Evolutionary conservation across 768 basidiomycete species (phyloP).

Genomic region (Kockovaella imperatae): DNA sequence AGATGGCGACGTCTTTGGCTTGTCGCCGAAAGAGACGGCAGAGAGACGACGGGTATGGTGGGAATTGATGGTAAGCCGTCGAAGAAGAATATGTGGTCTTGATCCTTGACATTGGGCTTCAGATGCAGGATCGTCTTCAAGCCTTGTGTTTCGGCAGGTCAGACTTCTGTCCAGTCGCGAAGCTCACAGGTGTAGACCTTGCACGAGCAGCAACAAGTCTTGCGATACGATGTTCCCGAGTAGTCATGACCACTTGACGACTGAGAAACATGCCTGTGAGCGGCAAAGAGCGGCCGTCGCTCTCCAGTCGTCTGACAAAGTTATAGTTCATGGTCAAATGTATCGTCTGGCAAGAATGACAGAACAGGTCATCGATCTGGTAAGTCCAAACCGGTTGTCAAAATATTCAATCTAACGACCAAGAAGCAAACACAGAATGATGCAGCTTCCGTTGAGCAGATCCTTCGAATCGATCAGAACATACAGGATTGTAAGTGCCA

Average conservation of each 20-base stretch:
- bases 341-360: constrained; percentile 30
- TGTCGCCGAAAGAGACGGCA: constrained; percentile 36
- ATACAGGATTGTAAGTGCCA: constrained; percentile 34
- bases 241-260: constrained; percentile 6
- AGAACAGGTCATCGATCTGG: constrained; percentile 39
- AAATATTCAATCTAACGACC: background rate
- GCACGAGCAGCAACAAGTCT: constrained; percentile 25
- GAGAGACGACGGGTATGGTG: constrained; percentile 41
- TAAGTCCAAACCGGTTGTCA: constrained; percentile 7
- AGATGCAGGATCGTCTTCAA: constrained; percentile 40
- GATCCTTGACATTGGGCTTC: background rate
- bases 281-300: constrained; percentile 12
- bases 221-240: constrained; percentile 39
- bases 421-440: background rate
- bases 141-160: constrained; percentile 43
- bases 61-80: constrained; percentile 32
- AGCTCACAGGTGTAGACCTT: too few species aligned
- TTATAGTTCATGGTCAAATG: background rate
- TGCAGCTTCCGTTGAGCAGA: background rate
- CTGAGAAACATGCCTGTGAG: background rate
- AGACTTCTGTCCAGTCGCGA: too few species aligned
- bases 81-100: background rate
- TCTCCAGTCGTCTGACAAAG: background rate
- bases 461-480: constrained; percentile 26
- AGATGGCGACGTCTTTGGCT: constrained; percentile 36